A percentile compares a stretch with the other conserved stretches of the same genome.
Evolutionary conservation across 495 filamentous ascomycete genomes (phyloP).

Genomic region (Chlorociboria aeruginascens): DNA sequence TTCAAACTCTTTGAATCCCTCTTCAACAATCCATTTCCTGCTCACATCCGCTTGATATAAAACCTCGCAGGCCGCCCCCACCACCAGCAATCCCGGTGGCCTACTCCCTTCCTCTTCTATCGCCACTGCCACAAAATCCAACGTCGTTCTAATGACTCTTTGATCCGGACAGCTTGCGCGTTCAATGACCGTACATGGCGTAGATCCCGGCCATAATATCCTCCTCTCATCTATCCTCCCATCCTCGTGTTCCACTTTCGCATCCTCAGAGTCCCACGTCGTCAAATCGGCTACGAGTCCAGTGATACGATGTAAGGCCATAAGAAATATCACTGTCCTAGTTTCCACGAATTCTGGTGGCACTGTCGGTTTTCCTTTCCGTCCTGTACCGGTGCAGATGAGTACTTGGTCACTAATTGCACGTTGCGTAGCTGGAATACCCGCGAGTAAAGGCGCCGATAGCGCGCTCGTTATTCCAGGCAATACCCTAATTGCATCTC

Average conservation of each 20-base stretch:
- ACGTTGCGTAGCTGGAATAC: slow-evolving; percentile 78
- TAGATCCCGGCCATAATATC: slow-evolving; percentile 37
- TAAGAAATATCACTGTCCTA: slow-evolving; percentile 87
- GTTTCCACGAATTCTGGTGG: slow-evolving; percentile 67
- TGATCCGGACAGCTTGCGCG: slow-evolving; percentile 92
- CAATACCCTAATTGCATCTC: slow-evolving; percentile 49
- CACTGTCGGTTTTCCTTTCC: slow-evolving; percentile 72
- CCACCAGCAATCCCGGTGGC: slow-evolving; percentile 83
- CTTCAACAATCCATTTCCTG: slow-evolving; percentile 76
- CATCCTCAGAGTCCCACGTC: slow-evolving; percentile 21
- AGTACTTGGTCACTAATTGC: slow-evolving; percentile 86
- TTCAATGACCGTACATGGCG: slow-evolving; percentile 87
- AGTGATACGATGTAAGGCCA: slow-evolving; percentile 79
- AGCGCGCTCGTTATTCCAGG: slow-evolving; percentile 86
- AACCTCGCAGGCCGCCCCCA: slow-evolving; percentile 74
- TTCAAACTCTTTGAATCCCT: slow-evolving; percentile 66
- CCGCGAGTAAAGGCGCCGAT: slow-evolving; percentile 76
- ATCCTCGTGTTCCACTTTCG: slow-evolving; percentile 25
- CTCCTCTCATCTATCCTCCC: slow-evolving; percentile 23
- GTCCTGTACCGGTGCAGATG: slow-evolving; percentile 87
- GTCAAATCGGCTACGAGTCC: slow-evolving; percentile 59
- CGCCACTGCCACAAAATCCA: slow-evolving; percentile 65
- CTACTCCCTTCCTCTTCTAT: slow-evolving; percentile 84
- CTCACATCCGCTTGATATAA: slow-evolving; percentile 40
- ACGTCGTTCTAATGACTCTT: slow-evolving; percentile 75